Conservation (phyloP, 306 rosid species). For the Cicer bijugum region DNA sequence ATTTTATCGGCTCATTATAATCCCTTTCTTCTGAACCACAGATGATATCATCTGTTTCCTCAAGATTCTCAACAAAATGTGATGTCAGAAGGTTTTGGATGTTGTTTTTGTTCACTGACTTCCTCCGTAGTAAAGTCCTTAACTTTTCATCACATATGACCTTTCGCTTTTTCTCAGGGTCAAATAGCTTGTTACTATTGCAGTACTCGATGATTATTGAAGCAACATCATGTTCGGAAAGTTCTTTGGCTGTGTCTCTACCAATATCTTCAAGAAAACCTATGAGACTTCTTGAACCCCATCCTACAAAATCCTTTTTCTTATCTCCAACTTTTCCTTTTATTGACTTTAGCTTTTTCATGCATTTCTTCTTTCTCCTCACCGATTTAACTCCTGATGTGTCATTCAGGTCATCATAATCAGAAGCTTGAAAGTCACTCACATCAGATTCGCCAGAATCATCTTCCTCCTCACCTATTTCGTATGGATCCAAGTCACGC, state of each 20-base stretch:
- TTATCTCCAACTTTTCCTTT: slow-evolving; percentile 51
- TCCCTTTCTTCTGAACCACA: slow-evolving; percentile 53
- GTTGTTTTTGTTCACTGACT: slow-evolving; percentile 56
- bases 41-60: slow-evolving; percentile 51
- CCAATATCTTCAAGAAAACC: slow-evolving; percentile 64
- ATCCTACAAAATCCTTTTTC: slow-evolving; percentile 66
- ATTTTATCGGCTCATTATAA: slow-evolving; percentile 35
- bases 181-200: slow-evolving; percentile 63
- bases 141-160: slow-evolving; percentile 63
- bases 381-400: slow-evolving; percentile 39
- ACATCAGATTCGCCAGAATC: slow-evolving; percentile 50
- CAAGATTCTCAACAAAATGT: slow-evolving; percentile 70
- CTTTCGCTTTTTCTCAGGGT: slow-evolving; percentile 62
- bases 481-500: slow-evolving; percentile 45
- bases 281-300: slow-evolving; percentile 69
- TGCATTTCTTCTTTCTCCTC: slow-evolving; percentile 48
- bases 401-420: slow-evolving; percentile 55
- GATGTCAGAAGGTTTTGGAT: slow-evolving; percentile 54
- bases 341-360: slow-evolving; percentile 43
- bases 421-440: slow-evolving; percentile 50
- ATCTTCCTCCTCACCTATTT: slow-evolving; percentile 47
- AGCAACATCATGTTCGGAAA: slow-evolving; percentile 66
- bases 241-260: slow-evolving; percentile 49
- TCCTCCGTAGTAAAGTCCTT: slow-evolving; percentile 58
- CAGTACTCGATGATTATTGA: slow-evolving; percentile 64